Percentiles rank a stretch among this genome's conserved stretches.
Conservation (phyloP, 164 flowering plant species). For the Vitis rotundifolia region DNA sequence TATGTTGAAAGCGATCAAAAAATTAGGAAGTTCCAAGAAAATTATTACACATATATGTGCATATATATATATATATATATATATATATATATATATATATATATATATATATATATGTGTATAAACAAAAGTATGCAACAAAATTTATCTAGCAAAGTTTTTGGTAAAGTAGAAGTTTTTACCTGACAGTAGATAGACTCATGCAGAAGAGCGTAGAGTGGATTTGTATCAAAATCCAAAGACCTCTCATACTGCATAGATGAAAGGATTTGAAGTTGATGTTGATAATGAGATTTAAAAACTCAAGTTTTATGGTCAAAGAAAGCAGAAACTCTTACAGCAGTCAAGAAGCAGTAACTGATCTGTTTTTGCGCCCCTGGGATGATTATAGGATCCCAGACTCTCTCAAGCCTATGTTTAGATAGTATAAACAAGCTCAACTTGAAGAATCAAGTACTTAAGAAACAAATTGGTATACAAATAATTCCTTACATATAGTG, state of each 20-base stretch:
- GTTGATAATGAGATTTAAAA: not conserved
- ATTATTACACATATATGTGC: not conserved
- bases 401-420: constrained; percentile 80
- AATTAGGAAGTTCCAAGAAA: constrained; percentile 3
- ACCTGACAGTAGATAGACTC: constrained; percentile 96
- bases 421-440: constrained; percentile 4
- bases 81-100: too few species aligned
- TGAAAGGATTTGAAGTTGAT: constrained; percentile 10
- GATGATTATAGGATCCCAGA: constrained; percentile 86
- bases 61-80: not conserved
- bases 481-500: constrained; percentile 72
- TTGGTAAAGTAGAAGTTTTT: constrained; percentile 15
- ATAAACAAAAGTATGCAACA: not conserved
- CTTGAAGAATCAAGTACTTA: not conserved
- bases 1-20: constrained; percentile 11
- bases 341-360: constrained; percentile 75
- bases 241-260: constrained; percentile 77
- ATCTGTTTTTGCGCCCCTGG: constrained; percentile 66
- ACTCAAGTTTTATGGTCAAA: not conserved
- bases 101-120: too few species aligned
- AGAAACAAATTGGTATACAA: not conserved
- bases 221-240: constrained; percentile 68
- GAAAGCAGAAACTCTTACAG: constrained; percentile 54
- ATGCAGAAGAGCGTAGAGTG: constrained; percentile 85
- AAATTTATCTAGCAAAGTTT: not conserved